These are phyloP conservation scores for Cytospora mali DNA, from an alignment of 2,329 filamentous ascomycete species.

Conservation along the genomic window DNA sequence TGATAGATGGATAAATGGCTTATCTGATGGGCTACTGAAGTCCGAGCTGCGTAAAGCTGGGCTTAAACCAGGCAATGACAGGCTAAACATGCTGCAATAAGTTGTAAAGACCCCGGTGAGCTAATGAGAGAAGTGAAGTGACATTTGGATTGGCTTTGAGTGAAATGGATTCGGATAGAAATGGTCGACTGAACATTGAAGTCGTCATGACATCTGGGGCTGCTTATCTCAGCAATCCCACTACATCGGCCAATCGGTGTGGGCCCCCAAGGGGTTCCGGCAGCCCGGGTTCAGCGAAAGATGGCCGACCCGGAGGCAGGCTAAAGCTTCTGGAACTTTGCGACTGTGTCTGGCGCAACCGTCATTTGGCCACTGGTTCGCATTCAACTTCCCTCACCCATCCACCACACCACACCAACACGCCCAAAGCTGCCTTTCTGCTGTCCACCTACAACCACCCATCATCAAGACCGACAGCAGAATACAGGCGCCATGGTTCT, in stretches of 20 bases:
- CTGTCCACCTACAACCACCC: constrained; percentile 16
- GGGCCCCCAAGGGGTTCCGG: background rate
- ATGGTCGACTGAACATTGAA: too few relatives aligned
- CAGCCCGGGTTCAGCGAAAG: too few relatives aligned
- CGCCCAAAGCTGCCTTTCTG: background rate
- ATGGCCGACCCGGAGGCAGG: too few relatives aligned
- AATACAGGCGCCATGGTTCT: constrained; percentile 74
- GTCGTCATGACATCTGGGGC: too few relatives aligned
- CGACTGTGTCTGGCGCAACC: constrained; percentile 1
- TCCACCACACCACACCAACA: background rate
- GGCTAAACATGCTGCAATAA: too few relatives aligned
- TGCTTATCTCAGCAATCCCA: background rate
- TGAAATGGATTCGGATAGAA: too few relatives aligned
- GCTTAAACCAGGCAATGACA: too few relatives aligned
- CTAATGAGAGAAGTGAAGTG: too few relatives aligned
- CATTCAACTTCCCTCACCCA: background rate
- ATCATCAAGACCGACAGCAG: constrained; percentile 5
- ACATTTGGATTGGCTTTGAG: background rate
- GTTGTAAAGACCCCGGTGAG: too few relatives aligned
- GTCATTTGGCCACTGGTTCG: constrained; percentile 3
- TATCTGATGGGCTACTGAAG: too few relatives aligned
- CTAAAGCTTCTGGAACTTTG: constrained; percentile 2
- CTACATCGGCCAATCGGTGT: background rate
- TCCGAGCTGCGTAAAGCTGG: too few relatives aligned
- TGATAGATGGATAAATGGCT: too few relatives aligned